Evolutionary conservation across 139 green algal species (phyloP), one percentile per base, ranked within the genome.

Genomic region (Asterochloris erici): DNA sequence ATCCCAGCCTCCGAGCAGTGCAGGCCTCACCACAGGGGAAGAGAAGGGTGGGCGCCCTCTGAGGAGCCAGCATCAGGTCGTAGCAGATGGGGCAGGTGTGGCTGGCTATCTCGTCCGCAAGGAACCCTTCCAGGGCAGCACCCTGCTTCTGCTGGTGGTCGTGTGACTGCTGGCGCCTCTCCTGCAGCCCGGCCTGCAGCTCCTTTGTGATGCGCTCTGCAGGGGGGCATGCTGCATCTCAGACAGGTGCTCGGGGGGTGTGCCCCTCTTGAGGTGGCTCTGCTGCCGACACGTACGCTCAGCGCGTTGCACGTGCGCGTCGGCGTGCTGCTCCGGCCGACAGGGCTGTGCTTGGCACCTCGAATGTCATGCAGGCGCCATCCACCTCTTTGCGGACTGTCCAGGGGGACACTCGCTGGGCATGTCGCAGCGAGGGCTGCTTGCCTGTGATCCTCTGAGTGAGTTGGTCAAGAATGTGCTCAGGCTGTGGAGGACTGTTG

Each of bases 21-120:
- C 38, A 54, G 38, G 38, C 17, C 76, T 60, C 38, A 80, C 76
- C 76, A 28, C 76, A 80, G 15, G 76, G 76, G 60, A 80, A 80
- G 60, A 80, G 60, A 2, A 80, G 76, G 21, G 68, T 80, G 23
- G 76, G 76, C 14, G 76, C 76, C 21, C 68, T 80, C 12, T 54
- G 76, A 47, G 76, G 76, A 70, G 76, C 24, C 1, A 70, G 60
- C 76, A 80, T 80, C 60, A 80, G 60, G 21, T 80, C 76, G 21
- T 80, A 80, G 60, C 76, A 80, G n/a, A 80, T 69, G 29, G 76
- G 76, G 9, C 76, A 80, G 11, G 76, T 80, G 60, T 80, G 76
- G 24, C 76, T 80, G 29, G 68, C 47, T 23, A 80, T 80, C n/a
- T 80, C 76, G 12, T 80, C 60, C 1, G 24, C 21, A 17, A 80